Percentiles rank a stretch among this genome's conserved stretches.
phyloP scores from a whole-genome alignment of 2,329 filamentous ascomycete species.

The Mycocentrospora acerina region DNA sequence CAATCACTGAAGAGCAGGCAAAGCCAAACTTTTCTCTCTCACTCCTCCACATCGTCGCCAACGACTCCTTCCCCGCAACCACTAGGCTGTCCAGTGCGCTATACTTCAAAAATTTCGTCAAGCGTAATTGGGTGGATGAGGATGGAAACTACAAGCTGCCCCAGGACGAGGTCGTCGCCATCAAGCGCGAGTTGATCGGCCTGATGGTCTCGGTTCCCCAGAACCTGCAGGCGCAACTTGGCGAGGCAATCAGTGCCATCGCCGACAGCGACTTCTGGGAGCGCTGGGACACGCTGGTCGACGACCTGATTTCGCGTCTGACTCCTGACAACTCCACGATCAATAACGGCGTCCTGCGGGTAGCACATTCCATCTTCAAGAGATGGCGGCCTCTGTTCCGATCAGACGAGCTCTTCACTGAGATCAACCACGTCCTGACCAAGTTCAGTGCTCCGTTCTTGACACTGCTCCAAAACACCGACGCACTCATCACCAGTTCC shows the following conservation, averaged over 20 bases:
- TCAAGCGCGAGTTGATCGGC: slow-evolving; percentile 93
- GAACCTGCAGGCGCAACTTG: slow-evolving; percentile 87
- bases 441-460: slow-evolving; percentile 86
- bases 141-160: slow-evolving; percentile 91
- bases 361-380: slow-evolving; percentile 97
- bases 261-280: slow-evolving; percentile 98
- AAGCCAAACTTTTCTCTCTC: slow-evolving; percentile 83
- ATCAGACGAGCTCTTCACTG: slow-evolving; percentile 87
- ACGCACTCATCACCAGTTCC: slow-evolving; percentile 71
- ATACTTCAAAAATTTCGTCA: slow-evolving; percentile 98
- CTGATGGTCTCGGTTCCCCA: slow-evolving; percentile 92
- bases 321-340: slow-evolving; percentile 77
- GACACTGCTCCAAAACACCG: slow-evolving; percentile 71
- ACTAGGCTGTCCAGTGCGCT: slow-evolving; percentile 85
- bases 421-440: slow-evolving; percentile 92
- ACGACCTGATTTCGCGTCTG: slow-evolving; percentile 86
- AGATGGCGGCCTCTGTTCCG: slow-evolving; percentile 93
- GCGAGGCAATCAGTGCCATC: slow-evolving; percentile 95
- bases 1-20: slow-evolving; percentile 74
- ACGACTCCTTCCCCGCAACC: slow-evolving; percentile 68
- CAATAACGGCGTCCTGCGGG: slow-evolving; percentile 93
- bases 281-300: slow-evolving; percentile 92
- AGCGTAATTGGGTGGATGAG: slow-evolving; percentile 91
- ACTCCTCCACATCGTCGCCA: slow-evolving; percentile 87
- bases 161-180: slow-evolving; percentile 77